phyloP scores from a whole-genome alignment of 768 basidiomycete species.

The Auricularia cornea region DNA sequence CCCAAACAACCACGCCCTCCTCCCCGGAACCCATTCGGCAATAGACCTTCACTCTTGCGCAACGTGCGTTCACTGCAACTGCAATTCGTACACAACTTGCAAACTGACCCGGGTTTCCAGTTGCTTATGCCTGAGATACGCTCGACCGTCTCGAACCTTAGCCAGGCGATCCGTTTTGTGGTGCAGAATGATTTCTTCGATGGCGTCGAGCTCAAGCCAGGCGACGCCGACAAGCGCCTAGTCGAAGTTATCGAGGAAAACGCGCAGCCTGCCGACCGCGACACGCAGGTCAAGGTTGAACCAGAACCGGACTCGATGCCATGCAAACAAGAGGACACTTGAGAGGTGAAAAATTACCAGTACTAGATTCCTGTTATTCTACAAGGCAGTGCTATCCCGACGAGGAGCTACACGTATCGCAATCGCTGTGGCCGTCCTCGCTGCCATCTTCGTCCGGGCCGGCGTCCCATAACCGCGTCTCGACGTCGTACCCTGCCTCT shows the following conservation, averaged over 20 bases:
- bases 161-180: slow-evolving; percentile 84
- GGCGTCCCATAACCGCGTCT: slow-evolving; percentile 57
- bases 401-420: neutral
- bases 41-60: slow-evolving; percentile 63
- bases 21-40: slow-evolving; percentile 55
- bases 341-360: no score
- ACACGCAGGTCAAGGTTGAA: no score
- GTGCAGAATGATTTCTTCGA: slow-evolving; percentile 83
- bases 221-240: slow-evolving; percentile 55
- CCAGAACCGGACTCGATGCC: no score
- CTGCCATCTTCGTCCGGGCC: slow-evolving; percentile 44
- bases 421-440: slow-evolving; percentile 18
- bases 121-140: slow-evolving; percentile 79
- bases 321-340: no score
- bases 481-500: slow-evolving; percentile 68
- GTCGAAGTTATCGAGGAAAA: slow-evolving; percentile 47
- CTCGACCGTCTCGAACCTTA: slow-evolving; percentile 82
- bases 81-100: no score
- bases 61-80: slow-evolving; percentile 67
- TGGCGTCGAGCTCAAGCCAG: slow-evolving; percentile 71
- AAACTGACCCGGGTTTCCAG: no score
- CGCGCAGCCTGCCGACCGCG: no score
- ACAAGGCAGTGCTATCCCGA: no score
- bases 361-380: no score
- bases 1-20: slow-evolving; percentile 39